Evolutionary conservation across 2,329 filamentous ascomycete species (phyloP).

Genomic region (Diaporthe batatas): DNA sequence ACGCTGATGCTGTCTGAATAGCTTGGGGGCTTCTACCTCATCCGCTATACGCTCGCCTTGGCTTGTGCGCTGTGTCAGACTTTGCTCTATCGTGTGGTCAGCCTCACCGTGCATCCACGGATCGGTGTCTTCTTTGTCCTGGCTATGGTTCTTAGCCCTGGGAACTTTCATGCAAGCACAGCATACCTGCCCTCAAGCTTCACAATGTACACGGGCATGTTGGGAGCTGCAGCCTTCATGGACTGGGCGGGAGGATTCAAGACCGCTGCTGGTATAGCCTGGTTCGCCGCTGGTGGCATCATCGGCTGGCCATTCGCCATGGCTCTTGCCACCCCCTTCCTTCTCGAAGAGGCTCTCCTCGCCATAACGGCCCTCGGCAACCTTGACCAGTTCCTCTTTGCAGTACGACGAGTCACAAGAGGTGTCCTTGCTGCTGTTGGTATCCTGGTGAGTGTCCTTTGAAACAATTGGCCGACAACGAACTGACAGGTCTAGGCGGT

Average conservation of each 20-base stretch:
- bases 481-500: constrained; percentile 63
- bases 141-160: constrained; percentile 82
- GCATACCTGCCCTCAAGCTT: constrained; percentile 95
- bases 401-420: constrained; percentile 72
- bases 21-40: constrained; percentile 84
- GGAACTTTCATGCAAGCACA: constrained; percentile 92
- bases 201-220: constrained; percentile 92
- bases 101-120: constrained; percentile 81
- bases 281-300: constrained; percentile 87
- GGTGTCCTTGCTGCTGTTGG: constrained; percentile 76
- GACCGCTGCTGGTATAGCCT: constrained; percentile 87
- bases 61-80: constrained; percentile 87
- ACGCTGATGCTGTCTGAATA: constrained; percentile 13
- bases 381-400: constrained; percentile 70
- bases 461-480: constrained; percentile 43
- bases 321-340: constrained; percentile 83
- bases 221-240: constrained; percentile 91
- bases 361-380: constrained; percentile 68
- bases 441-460: constrained; percentile 71
- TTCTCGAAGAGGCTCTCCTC: constrained; percentile 77
- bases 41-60: constrained; percentile 81
- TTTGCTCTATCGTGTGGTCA: constrained; percentile 82
- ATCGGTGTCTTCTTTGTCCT: constrained; percentile 89
- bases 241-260: constrained; percentile 85
- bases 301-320: constrained; percentile 96